Base-by-base conservation (phyloP, 805 yeast species). In the Ogataea pini region DNA sequence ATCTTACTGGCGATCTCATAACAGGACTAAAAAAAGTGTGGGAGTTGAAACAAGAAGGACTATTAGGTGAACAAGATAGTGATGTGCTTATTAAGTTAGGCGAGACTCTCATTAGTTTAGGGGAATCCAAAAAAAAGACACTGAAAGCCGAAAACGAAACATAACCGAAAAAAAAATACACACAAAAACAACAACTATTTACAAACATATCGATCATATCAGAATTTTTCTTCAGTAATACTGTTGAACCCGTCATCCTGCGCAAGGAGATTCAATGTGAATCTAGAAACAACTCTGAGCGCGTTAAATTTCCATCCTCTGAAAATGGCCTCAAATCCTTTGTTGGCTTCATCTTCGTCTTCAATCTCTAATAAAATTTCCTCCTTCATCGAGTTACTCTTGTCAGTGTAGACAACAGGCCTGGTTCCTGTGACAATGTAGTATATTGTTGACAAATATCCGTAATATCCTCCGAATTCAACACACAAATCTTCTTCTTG, bases 271-370 rank as follows among this genome's bases (percentile, higher is more conserved):
- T 79, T 76, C 55, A 86, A 75, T 1, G 96, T 91, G 86, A 95
- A 92, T 44, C 85, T 83, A 9, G 96, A 94, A 42, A 87, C 65
- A 3, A 88, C 78, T 51, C 92, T 89, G 49, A 89, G 65, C 9
- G 87, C 73, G 24, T 96, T 95, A 36, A 89, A 83, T 64, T 89
- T 79, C 98, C 98, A 92, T 31, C 98, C 99, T 56, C 92, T 78
- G 75, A 88, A 91, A 20, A 85, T 64, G 1, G 74, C 78, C 36
- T 77, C 76, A 55, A 75, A 54, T 1, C 83, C 77, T 41, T 73
- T 66, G 29, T 75, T 71, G 7, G 73, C 65, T 32, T 78, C 68
- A 25, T 63, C 73, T 33, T 68, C 67, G 34, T 65, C 59, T 18
- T 62, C 64, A 28, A 60, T 49, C 39, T 65, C 69, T 27, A 63